Percentiles rank a stretch among this genome's conserved stretches.
These are phyloP conservation scores for Cryptosporidium viatorum DNA, from an alignment of 169 alveolate species.

Conservation along the genomic window DNA sequence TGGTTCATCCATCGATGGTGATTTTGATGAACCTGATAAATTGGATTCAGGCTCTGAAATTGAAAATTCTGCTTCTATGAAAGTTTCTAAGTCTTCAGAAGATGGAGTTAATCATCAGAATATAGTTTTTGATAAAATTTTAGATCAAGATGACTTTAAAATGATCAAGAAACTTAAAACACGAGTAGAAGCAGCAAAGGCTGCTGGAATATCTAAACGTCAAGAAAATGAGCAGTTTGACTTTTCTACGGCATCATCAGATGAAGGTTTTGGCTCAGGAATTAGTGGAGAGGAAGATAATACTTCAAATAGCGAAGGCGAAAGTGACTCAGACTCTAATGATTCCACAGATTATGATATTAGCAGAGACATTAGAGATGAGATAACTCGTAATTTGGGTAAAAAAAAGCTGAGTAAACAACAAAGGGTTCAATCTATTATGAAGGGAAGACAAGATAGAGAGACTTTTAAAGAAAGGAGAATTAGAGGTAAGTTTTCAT, in stretches of 20 bases:
- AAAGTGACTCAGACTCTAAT: constrained; percentile 1
- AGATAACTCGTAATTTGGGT: constrained; percentile 16
- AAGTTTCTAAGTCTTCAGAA: background rate
- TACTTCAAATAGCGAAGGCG: background rate
- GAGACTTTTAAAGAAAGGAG: constrained; percentile 64
- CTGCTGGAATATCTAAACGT: constrained; percentile 33
- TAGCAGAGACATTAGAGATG: constrained; percentile 18
- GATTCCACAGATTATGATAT: constrained; percentile 14
- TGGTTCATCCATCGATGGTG: background rate
- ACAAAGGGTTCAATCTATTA: constrained; percentile 37
- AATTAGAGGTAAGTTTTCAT: constrained; percentile 47
- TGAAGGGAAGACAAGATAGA: constrained; percentile 56
- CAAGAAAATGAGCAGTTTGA: background rate
- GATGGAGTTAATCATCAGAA: background rate
- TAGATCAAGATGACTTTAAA: constrained; percentile 77
- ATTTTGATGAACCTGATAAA: constrained; percentile 1
- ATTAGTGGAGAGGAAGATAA: background rate
- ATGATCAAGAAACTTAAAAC: constrained; percentile 72
- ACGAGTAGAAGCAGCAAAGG: constrained; percentile 65
- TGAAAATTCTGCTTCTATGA: background rate
- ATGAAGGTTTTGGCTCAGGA: background rate
- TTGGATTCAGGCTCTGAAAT: background rate
- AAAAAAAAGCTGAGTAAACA: constrained; percentile 15
- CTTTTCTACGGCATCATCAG: constrained; percentile 9
- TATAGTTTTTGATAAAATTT: constrained; percentile 63